A percentile compares a stretch with the other conserved stretches of the same genome.
phyloP scores from a whole-genome alignment of 2,329 filamentous ascomycete species.

The Colletotrichum sojae region DNA sequence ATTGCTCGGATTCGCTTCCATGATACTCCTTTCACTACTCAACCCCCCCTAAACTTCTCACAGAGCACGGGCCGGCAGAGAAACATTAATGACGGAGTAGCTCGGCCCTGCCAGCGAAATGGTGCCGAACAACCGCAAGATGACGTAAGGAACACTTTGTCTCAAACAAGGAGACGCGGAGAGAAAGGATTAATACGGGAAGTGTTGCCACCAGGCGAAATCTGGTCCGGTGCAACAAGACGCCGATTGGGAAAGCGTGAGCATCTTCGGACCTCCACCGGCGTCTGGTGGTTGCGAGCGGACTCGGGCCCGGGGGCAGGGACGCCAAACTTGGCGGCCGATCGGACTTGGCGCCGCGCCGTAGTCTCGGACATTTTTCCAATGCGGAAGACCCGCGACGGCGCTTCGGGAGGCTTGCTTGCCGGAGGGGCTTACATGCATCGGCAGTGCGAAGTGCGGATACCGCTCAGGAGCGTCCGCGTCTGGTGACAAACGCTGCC shows the following conservation, averaged over 20 bases:
- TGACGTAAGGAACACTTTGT: slow-evolving; percentile 22
- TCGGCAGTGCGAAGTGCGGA: background rate
- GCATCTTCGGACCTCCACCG: background rate
- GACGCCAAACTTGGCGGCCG: background rate
- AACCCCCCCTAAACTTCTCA: no score
- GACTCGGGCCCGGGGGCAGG: background rate
- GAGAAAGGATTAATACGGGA: slow-evolving; percentile 1
- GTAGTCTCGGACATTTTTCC: background rate
- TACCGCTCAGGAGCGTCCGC: background rate
- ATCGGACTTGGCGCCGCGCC: slow-evolving; percentile 15
- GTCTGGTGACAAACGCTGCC: background rate
- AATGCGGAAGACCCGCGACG: slow-evolving; percentile 6
- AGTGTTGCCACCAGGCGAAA: background rate
- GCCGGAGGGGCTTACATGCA: background rate
- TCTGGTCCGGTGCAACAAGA: no score
- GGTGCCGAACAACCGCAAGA: background rate
- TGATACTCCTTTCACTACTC: no score
- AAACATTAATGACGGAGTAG: slow-evolving; percentile 1
- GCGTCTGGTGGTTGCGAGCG: background rate
- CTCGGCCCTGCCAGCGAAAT: background rate
- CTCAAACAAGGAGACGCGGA: slow-evolving; percentile 7
- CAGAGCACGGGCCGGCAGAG: background rate
- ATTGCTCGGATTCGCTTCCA: no score
- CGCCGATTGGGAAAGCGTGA: background rate
- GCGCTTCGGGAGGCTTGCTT: background rate